Evolutionary conservation across 192 early-diverging fungal species (phyloP).

Genomic region (Backusella australiensis): DNA sequence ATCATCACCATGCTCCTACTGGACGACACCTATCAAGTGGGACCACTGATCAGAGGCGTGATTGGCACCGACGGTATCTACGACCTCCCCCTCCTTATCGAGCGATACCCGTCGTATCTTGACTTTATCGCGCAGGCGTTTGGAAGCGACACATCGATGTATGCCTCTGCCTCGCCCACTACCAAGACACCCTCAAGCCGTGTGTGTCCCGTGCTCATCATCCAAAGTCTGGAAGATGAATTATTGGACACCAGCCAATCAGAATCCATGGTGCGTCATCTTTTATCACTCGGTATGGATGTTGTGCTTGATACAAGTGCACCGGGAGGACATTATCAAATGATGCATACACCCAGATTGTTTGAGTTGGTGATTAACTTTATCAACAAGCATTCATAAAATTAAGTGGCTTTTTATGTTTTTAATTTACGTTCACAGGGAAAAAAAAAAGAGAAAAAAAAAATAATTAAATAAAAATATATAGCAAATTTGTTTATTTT

Average conservation of each 20-base stretch:
- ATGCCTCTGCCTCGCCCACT: slow-evolving; percentile 48
- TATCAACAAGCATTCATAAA: not conserved
- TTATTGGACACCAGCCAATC: slow-evolving; percentile 64
- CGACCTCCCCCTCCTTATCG: slow-evolving; percentile 64
- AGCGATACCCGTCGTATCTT: slow-evolving; percentile 60
- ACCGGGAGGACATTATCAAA: slow-evolving; percentile 20
- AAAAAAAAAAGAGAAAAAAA: too few relatives aligned
- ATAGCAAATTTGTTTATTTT: not conserved
- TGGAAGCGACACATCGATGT: slow-evolving; percentile 35
- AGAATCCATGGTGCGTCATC: slow-evolving; percentile 15
- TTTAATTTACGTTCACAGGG: not conserved
- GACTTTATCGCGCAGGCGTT: slow-evolving; percentile 80
- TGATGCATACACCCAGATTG: slow-evolving; percentile 12
- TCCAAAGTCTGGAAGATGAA: slow-evolving; percentile 69
- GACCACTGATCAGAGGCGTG: slow-evolving; percentile 51
- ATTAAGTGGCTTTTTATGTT: not conserved
- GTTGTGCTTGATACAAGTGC: slow-evolving; percentile 5
- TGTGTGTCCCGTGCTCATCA: slow-evolving; percentile 53
- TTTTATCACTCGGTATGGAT: not conserved
- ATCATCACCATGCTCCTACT: slow-evolving; percentile 61
- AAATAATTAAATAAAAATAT: too few relatives aligned
- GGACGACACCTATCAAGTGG: slow-evolving; percentile 29
- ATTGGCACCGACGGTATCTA: slow-evolving; percentile 86
- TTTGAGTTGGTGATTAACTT: not conserved
- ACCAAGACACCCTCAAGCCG: not conserved